Percentiles rank a stretch among this genome's conserved stretches.
Evolutionary conservation across 495 filamentous ascomycete species (phyloP).

Genomic region (Penicillium riverlandense): DNA sequence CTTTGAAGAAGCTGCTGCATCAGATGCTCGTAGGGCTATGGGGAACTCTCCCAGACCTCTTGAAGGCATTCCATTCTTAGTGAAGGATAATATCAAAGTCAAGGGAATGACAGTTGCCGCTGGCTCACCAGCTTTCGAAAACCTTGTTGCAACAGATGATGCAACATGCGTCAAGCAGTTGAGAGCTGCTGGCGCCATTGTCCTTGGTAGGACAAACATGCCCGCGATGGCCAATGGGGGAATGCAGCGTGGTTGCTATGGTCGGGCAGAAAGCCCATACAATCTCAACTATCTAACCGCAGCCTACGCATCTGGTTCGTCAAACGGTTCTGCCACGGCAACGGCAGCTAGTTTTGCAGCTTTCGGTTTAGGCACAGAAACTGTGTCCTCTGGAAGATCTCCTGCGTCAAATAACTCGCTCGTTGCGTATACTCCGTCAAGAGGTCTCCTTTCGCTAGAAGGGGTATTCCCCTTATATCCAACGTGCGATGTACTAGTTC

Average conservation of each 20-base stretch:
- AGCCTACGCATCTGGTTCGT: slow-evolving; percentile 18
- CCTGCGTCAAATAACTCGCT: slow-evolving; percentile 13
- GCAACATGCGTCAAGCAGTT: slow-evolving; percentile 47
- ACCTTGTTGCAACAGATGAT: slow-evolving; percentile 51
- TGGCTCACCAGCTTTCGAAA: slow-evolving; percentile 44
- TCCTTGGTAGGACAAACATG: slow-evolving; percentile 43
- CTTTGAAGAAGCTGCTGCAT: slow-evolving; percentile 13
- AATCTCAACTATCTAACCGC: slow-evolving; percentile 14
- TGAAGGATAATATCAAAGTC: slow-evolving; percentile 64
- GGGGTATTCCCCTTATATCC: slow-evolving; percentile 11
- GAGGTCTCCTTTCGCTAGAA: slow-evolving; percentile 7
- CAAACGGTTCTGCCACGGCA: slow-evolving; percentile 18
- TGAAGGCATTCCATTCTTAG: slow-evolving; percentile 59
- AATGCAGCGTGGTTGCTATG: slow-evolving; percentile 17
- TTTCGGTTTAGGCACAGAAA: slow-evolving; percentile 11
- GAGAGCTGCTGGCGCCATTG: slow-evolving; percentile 51
- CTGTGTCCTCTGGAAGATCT: slow-evolving; percentile 8
- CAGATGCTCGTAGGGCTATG: slow-evolving; percentile 11
- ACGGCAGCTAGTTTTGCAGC: slow-evolving; percentile 17
- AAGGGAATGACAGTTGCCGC: slow-evolving; percentile 52
- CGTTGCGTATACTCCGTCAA: slow-evolving; percentile 10
- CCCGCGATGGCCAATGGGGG: slow-evolving; percentile 17
- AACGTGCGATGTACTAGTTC: slow-evolving; percentile 9
- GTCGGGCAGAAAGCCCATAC: slow-evolving; percentile 19
- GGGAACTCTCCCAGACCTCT: slow-evolving; percentile 32